These are phyloP conservation scores for Hypoxylon sp. DNA, from an alignment of 2,329 filamentous ascomycete genomes.

Conservation along the genomic window DNA sequence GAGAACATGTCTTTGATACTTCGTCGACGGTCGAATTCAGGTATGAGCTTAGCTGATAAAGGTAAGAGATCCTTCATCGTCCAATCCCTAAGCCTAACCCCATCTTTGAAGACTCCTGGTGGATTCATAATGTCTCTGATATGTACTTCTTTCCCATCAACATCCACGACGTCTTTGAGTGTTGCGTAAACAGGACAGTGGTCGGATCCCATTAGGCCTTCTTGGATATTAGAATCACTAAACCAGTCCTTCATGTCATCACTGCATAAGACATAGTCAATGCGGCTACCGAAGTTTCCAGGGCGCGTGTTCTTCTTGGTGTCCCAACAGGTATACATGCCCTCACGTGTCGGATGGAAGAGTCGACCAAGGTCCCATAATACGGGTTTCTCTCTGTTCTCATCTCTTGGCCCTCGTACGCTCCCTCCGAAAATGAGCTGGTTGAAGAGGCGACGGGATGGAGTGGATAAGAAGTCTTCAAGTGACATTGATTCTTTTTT, in stretches of 20 bases:
- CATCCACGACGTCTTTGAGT: constrained; percentile 69
- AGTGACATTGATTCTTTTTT: constrained; percentile 73
- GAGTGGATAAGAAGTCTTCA: constrained; percentile 76
- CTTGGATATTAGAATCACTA: constrained; percentile 83
- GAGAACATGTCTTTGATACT: constrained; percentile 95
- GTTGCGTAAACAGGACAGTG: constrained; percentile 92
- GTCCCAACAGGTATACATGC: constrained; percentile 99
- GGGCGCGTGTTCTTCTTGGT: constrained; percentile 95
- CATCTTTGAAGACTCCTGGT: constrained; percentile 72
- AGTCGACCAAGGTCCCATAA: constrained; percentile 85
- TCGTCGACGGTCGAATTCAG: constrained; percentile 84
- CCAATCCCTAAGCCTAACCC: constrained; percentile 73
- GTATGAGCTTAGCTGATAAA: constrained; percentile 82
- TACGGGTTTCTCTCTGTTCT: constrained; percentile 73
- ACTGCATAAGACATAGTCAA: constrained; percentile 92
- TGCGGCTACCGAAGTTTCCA: constrained; percentile 89
- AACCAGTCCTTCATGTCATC: constrained; percentile 83
- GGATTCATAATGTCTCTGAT: constrained; percentile 82
- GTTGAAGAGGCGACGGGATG: constrained; percentile 82
- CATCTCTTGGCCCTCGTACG: constrained; percentile 71
- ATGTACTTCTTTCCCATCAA: constrained; percentile 59
- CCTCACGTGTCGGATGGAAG: constrained; percentile 79
- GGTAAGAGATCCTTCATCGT: constrained; percentile 71
- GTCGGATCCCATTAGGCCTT: constrained; percentile 92
- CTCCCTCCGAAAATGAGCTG: constrained; percentile 80